Base-by-base conservation (phyloP, 2,329 filamentous ascomycete species). In the Phaeosphaeria sp. region DNA sequence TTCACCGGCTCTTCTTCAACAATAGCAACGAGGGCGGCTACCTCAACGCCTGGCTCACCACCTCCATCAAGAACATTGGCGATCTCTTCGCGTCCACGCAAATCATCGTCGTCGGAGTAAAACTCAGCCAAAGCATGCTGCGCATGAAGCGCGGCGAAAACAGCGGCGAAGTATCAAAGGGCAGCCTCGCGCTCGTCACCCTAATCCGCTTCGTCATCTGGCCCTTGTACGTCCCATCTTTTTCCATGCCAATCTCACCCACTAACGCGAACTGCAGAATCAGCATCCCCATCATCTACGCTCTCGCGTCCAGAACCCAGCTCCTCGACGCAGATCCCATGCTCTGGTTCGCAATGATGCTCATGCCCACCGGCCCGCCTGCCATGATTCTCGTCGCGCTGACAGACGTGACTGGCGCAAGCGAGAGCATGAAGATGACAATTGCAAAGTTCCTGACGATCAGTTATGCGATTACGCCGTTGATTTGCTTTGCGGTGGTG, bases 41-140 rank as follows among this genome's bases (percentile, higher is more conserved):
- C 55, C 83, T 90, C 65, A 87, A 84, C 20, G 87, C 87, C 0
- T 90, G 87, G 88, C 76, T 90, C 41, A 90, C 87, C 0, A 80
- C 82, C 0, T 83, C 84, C 0, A 74, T 90, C 20, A 82, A 85
- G 62, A 89, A 87, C 54, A 80, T 90, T 21, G 88, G 88, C 2
- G 79, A 82, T 0, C 78, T 90, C 0, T 90, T 90, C 68, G 86
- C 88, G 0, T 82, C 85, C 0, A 75, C 89, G 23, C 89, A 89
- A 27, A 85, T 90, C 17, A 82, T 90, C 17, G 82, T 90, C 0
- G 87, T 89, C 0, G 88, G 89, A 1, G 85, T 89, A n/a, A 88
- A 87, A 62, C 80, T 90, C 1, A 86, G 83, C 54, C 81, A 81
- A 21, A 82, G 84, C 17, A 77, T 86, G 61, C 71, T 79, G 55